A percentile compares a stretch with the other conserved stretches of the same genome.
These are phyloP conservation scores for Trichoderma endophyticum DNA, from an alignment of 2,329 filamentous ascomycete species.

Conservation along the genomic window DNA sequence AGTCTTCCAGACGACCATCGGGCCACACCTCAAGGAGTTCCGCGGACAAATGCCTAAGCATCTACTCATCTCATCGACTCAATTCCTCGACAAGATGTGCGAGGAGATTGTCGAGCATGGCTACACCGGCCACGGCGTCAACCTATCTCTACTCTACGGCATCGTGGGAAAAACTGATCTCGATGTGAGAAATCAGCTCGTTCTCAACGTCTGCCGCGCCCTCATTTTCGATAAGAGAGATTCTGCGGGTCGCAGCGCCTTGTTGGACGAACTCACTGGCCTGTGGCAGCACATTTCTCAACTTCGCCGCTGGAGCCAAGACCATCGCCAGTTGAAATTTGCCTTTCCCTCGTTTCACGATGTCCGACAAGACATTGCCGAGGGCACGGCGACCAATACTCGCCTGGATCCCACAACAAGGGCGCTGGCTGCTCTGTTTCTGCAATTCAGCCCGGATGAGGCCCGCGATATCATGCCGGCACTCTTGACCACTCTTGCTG, in stretches of 20 bases:
- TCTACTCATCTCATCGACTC: slow-evolving; percentile 25
- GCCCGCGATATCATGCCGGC: slow-evolving; percentile 29
- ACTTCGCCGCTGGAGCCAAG: slow-evolving; percentile 31
- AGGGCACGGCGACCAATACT: neutral
- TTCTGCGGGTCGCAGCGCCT: slow-evolving; percentile 17
- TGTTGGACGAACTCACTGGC: slow-evolving; percentile 32
- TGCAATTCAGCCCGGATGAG: slow-evolving; percentile 28
- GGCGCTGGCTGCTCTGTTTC: slow-evolving; percentile 32
- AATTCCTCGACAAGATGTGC: slow-evolving; percentile 25
- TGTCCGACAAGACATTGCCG: slow-evolving; percentile 24
- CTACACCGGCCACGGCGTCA: slow-evolving; percentile 20
- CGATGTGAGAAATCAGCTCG: slow-evolving; percentile 30
- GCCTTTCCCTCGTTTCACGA: slow-evolving; percentile 32
- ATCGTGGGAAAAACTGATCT: slow-evolving; percentile 29
- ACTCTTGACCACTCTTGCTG: slow-evolving; percentile 33
- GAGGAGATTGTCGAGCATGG: slow-evolving; percentile 23
- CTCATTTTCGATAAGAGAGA: slow-evolving; percentile 22
- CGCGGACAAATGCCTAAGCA: slow-evolving; percentile 30
- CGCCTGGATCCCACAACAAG: slow-evolving; percentile 20
- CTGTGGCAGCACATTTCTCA: slow-evolving; percentile 39
- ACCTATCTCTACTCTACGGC: slow-evolving; percentile 28
- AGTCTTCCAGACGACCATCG: slow-evolving; percentile 30
- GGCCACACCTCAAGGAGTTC: slow-evolving; percentile 30
- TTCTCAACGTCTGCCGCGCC: slow-evolving; percentile 33
- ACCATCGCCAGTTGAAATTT: slow-evolving; percentile 25